These are phyloP conservation scores for Prunus fruticosa DNA, from an alignment of 306 rosid genomes.

Conservation along the genomic window DNA sequence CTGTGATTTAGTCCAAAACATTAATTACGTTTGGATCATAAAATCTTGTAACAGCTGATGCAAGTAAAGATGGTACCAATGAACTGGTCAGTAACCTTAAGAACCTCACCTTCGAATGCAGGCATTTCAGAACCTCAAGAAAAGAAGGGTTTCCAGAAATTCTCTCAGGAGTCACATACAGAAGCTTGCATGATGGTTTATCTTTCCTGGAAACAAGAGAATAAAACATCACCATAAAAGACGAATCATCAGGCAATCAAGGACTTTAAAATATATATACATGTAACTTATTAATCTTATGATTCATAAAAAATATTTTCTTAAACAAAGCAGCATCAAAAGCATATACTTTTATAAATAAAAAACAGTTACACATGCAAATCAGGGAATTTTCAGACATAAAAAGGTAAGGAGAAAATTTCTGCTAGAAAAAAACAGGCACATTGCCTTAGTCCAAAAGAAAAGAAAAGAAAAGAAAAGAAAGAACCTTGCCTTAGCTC, in stretches of 20 bases:
- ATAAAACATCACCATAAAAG: conserved; percentile 1
- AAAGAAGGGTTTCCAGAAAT: conserved; percentile 71
- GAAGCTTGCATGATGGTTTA: conserved; percentile 92
- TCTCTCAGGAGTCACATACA: conserved; percentile 98
- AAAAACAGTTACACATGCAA: background rate
- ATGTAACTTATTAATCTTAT: background rate
- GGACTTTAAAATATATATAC: background rate
- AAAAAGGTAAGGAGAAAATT: background rate
- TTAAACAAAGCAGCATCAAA: background rate
- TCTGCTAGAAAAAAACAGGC: conserved; percentile 2
- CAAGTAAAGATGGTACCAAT: conserved; percentile 9
- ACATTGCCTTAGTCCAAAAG: conserved; percentile 13
- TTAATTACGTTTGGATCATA: conserved; percentile 19
- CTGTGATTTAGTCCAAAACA: conserved; percentile 53
- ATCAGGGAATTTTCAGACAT: background rate
- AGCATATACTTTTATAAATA: background rate
- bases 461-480: conserved; percentile 37
- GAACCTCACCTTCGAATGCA: conserved; percentile 66
- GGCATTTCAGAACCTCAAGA: conserved; percentile 62
- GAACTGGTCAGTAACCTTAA: conserved; percentile 23
- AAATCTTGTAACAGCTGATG: conserved; percentile 14
- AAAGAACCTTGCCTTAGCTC: conserved; percentile 78
- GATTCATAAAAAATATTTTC: conserved; percentile 6
- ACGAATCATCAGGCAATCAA: conserved; percentile 10
- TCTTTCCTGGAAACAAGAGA: conserved; percentile 61